Percentiles rank a stretch among this genome's conserved stretches.
phyloP scores from a whole-genome alignment of 108 stramenopile species.

The Pseudonitzschia pungens region DNA sequence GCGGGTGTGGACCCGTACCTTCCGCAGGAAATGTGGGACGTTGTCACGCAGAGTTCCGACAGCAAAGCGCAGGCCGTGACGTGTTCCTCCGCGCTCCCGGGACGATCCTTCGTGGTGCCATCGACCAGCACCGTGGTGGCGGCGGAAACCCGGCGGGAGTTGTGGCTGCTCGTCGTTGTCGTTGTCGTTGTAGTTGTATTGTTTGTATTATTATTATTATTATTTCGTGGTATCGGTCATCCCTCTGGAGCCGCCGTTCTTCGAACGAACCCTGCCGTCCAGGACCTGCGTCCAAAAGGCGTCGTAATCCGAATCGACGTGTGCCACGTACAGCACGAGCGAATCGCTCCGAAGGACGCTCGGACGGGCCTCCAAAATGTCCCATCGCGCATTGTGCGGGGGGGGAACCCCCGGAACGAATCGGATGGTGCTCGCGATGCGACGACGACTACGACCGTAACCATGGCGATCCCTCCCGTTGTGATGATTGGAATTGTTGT shows the following conservation, averaged over 20 bases:
- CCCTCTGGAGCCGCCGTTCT: no score
- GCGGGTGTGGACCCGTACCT: neutral
- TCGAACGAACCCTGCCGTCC: neutral
- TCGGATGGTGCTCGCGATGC: neutral
- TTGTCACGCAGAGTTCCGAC: constrained; percentile 16
- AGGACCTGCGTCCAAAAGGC: constrained; percentile 22
- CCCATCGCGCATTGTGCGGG: constrained; percentile 13
- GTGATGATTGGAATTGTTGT: no score
- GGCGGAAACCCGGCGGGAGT: neutral
- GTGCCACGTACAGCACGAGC: constrained; percentile 26
- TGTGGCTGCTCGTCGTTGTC: neutral
- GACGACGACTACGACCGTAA: no score
- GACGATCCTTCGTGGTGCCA: neutral
- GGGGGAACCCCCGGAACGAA: neutral
- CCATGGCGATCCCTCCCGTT: constrained; percentile 6
- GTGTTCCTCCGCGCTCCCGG: constrained; percentile 15
- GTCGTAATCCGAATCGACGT: constrained; percentile 34
- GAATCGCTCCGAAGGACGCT: neutral
- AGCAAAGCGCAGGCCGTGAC: constrained; percentile 14
- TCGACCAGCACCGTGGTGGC: constrained; percentile 21
- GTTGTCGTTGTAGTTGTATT: neutral
- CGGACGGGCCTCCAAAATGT: constrained; percentile 16
- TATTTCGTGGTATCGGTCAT: no score
- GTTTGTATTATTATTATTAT: no score
- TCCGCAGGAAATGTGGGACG: constrained; percentile 6